Conservation (phyloP, 1,284 basidiomycete species). For the Heliocybe sulcata region DNA sequence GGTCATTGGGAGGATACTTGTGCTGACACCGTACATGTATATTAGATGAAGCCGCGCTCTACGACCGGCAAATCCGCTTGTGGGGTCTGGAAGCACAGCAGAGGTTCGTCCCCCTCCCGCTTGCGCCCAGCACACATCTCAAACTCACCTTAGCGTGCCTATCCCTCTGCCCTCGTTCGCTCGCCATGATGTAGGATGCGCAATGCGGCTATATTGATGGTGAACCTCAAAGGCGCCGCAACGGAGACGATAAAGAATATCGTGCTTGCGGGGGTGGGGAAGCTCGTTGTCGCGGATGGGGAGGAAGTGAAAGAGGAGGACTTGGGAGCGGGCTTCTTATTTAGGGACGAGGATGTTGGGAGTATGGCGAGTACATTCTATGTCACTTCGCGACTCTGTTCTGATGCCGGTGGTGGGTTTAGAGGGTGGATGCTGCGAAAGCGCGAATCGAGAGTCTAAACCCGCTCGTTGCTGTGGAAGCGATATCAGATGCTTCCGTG, state of each 20-base stretch:
- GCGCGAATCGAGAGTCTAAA: constrained; percentile 85
- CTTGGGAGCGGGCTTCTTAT: constrained; percentile 90
- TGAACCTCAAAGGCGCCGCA: constrained; percentile 78
- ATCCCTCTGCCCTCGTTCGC: background rate
- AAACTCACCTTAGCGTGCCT: background rate
- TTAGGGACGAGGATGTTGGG: constrained; percentile 88
- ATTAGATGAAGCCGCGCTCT: constrained; percentile 85
- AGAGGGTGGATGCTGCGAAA: constrained; percentile 84
- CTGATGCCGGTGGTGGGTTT: background rate
- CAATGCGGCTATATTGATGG: constrained; percentile 84
- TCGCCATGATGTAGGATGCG: constrained; percentile 66
- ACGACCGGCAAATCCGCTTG: constrained; percentile 95
- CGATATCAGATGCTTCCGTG: constrained; percentile 44
- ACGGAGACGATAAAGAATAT: constrained; percentile 98
- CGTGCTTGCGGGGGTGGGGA: constrained; percentile 73
- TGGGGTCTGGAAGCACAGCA: constrained; percentile 99
- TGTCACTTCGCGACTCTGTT: background rate
- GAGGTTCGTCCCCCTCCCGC: constrained; percentile 41
- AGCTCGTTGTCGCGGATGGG: constrained; percentile 59
- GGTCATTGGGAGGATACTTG: no score
- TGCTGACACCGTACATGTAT: no score
- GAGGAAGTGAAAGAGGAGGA: constrained; percentile 68
- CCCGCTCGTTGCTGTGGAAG: constrained; percentile 81
- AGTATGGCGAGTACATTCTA: constrained; percentile 50
- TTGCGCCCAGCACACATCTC: constrained; percentile 8